Conservation (phyloP, 257 asterid genomes). For the Solanum chiquidenum region DNA sequence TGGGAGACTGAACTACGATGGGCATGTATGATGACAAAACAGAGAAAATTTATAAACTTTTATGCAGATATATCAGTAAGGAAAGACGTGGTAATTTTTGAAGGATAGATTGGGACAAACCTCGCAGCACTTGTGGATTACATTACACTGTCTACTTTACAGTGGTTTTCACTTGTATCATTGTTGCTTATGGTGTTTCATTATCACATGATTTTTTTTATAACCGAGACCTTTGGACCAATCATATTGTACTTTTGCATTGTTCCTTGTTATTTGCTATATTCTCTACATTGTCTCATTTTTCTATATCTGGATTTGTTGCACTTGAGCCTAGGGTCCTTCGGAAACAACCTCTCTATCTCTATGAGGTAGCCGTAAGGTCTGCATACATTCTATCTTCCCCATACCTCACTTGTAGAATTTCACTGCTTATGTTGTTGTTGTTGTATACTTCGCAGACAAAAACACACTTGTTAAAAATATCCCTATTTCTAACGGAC, state of each 20-base stretch:
- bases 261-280: background rate
- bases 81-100: too few relatives aligned
- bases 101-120: constrained; percentile 25
- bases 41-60: background rate
- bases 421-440: background rate
- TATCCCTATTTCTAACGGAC: background rate
- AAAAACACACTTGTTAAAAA: background rate
- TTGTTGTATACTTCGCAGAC: background rate
- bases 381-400: background rate
- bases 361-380: too few relatives aligned
- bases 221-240: too few relatives aligned
- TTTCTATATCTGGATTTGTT: too few relatives aligned
- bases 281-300: background rate
- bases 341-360: background rate
- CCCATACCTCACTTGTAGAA: background rate
- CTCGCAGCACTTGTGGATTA: constrained; percentile 17
- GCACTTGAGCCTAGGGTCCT: background rate
- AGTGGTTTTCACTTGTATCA: too few relatives aligned
- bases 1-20: too few relatives aligned
- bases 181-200: background rate
- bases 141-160: background rate
- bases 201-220: background rate
- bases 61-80: too few relatives aligned
- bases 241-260: background rate
- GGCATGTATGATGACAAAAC: background rate